These are phyloP conservation scores for Pythium dissotocum DNA, from an alignment of 352 stramenopile genomes.

Conservation along the genomic window DNA sequence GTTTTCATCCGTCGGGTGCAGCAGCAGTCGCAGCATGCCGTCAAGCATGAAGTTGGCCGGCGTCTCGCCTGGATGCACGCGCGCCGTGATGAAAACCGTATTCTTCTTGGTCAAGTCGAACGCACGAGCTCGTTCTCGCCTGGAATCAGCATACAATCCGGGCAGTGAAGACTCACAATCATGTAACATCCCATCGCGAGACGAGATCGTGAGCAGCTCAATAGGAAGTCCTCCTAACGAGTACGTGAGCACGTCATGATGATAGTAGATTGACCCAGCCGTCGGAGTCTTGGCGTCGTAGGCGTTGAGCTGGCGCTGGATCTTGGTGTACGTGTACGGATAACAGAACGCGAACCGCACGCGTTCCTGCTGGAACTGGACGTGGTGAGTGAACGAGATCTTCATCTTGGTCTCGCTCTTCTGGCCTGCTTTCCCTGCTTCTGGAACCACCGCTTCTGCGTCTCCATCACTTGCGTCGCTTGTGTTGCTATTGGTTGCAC, in stretches of 20 bases:
- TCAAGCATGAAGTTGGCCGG: slow-evolving; percentile 71
- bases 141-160: slow-evolving; percentile 3
- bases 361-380: slow-evolving; percentile 40
- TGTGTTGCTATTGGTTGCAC: neutral
- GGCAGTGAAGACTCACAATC: neutral
- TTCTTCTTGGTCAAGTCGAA: slow-evolving; percentile 38
- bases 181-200: neutral
- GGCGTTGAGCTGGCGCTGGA: slow-evolving; percentile 47
- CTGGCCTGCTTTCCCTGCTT: neutral
- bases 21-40: slow-evolving; percentile 52
- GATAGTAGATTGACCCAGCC: slow-evolving; percentile 62
- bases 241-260: slow-evolving; percentile 66
- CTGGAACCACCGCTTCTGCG: neutral
- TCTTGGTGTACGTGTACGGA: slow-evolving; percentile 64
- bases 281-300: slow-evolving; percentile 34
- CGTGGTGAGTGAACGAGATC: slow-evolving; percentile 47
- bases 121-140: neutral
- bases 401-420: slow-evolving; percentile 46
- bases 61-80: slow-evolving; percentile 86
- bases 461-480: neutral
- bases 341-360: slow-evolving; percentile 76
- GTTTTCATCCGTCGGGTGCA: slow-evolving; percentile 50
- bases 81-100: slow-evolving; percentile 60
- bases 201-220: slow-evolving; percentile 68
- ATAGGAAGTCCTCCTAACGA: slow-evolving; percentile 60